A percentile compares a stretch with the other conserved stretches of the same genome.
Evolutionary conservation across 495 filamentous ascomycete genomes (phyloP).

Genomic region (Aspergillus biplanus): DNA sequence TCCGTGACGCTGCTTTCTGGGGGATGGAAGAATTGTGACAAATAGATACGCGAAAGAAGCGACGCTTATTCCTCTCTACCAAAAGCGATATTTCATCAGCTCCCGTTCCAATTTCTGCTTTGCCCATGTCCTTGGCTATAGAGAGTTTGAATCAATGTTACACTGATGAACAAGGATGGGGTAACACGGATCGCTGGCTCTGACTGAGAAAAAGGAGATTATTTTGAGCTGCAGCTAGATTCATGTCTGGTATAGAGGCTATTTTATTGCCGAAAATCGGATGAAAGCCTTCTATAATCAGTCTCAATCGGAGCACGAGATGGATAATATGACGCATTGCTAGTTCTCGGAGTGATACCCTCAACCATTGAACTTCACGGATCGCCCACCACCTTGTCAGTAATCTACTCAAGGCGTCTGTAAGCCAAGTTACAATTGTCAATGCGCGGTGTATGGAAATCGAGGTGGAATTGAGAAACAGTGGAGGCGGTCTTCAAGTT

Average conservation of each 20-base stretch:
- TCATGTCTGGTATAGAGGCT: not conserved
- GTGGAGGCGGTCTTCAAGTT: not conserved
- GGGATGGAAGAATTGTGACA: too few relatives aligned
- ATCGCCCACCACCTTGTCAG: not conserved
- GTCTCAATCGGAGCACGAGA: not conserved
- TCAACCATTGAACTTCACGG: not conserved
- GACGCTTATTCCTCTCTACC: too few relatives aligned
- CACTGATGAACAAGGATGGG: not conserved
- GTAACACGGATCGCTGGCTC: not conserved
- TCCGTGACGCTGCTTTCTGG: too few relatives aligned
- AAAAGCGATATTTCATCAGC: too few relatives aligned
- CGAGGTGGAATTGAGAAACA: not conserved
- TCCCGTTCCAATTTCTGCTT: not conserved
- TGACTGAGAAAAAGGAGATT: not conserved
- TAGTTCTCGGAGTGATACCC: not conserved
- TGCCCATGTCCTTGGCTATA: not conserved
- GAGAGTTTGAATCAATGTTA: not conserved
- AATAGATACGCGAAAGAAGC: too few relatives aligned
- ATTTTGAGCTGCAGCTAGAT: not conserved
- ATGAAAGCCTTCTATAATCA: not conserved
- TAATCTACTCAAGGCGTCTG: not conserved
- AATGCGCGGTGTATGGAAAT: not conserved
- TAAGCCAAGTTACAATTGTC: not conserved
- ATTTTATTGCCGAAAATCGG: conserved; percentile 5
- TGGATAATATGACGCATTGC: not conserved